Base-by-base conservation (phyloP, 139 green algal species). In the Desmodesmus armatus region DNA sequence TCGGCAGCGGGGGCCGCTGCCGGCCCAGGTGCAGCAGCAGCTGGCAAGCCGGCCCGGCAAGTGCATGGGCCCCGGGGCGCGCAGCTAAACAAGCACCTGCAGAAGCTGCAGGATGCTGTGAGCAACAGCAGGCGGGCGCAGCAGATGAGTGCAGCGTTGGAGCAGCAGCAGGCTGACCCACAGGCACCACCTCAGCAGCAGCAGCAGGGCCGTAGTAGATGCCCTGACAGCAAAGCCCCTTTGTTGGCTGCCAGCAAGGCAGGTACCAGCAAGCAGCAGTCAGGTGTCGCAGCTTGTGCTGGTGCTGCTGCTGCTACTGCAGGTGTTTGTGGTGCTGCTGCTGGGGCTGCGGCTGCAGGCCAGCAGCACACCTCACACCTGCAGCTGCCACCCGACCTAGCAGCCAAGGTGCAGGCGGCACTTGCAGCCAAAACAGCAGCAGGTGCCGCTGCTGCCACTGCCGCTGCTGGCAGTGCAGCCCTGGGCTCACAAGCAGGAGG, bases 91-190 rank as follows among this genome's bases (percentile, higher is more conserved):
- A 69, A 69, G n/a, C 72, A 41, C 0, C 13, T 79, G 72, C n/a
- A 63, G 44, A 41, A 79, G 25, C 44, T 79, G n/a, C 23, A n/a
- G n/a, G n/a, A n/a, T n/a, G n/a, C n/a, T 79, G 11, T 41, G 27
- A 4, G 72, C 72, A 29, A n/a, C 27, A 79, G 72, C 72, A 63
- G 43, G 72, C 29, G 72, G 9, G 40, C 63, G 72, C 43, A 63
- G 43, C n/a, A 63, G 39, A 27, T 79, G 43, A 41, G 63, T 39
- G 31, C 72, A 65, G 72, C 9, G n/a, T n/a, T n/a, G n/a, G n/a
- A 17, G 72, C 44, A 65, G 72, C 72, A 27, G 43, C 43, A 63
- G 72, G n/a, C n/a, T n/a, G n/a, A n/a, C n/a, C 43, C 21, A 6
- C 70, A 78, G 70, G 37, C 55, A 27, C 60, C 40, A 78, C 5